Conservation (phyloP, 345 rosid genomes). For the Salix dunnii region DNA sequence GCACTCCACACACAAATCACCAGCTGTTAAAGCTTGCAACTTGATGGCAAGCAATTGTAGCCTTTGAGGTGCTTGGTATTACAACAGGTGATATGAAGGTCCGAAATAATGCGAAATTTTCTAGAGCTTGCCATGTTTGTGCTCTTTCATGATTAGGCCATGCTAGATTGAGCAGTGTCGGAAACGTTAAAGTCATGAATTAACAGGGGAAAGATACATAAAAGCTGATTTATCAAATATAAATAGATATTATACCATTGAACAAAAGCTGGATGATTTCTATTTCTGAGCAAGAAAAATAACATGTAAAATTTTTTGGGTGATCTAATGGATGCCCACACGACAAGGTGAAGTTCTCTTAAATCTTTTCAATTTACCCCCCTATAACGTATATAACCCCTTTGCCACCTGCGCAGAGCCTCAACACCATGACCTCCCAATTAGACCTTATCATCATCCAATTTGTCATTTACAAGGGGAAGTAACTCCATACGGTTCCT, state of each 20-base stretch:
- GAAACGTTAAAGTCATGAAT: neutral
- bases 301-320: neutral
- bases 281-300: conserved; percentile 13
- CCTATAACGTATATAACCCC: conserved; percentile 2
- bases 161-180: neutral
- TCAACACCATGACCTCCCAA: neutral
- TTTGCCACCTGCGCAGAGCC: conserved; percentile 6
- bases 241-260: neutral
- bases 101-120: neutral
- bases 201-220: neutral
- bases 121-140: neutral
- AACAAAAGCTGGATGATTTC: neutral
- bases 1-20: neutral
- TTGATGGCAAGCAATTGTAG: neutral
- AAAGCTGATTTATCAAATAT: neutral
- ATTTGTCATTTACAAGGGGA: conserved; percentile 87
- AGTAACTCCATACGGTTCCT: conserved; percentile 69
- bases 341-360: neutral
- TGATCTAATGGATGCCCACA: conserved; percentile 17
- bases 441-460: conserved; percentile 84
- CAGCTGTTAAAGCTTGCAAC: neutral
- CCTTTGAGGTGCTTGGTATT: neutral
- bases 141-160: neutral
- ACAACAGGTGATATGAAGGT: neutral
- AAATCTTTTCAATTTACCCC: neutral